These are phyloP conservation scores for Kurtzmaniella quercitrusa DNA, from an alignment of 1,139 yeast species.

Conservation along the genomic window DNA sequence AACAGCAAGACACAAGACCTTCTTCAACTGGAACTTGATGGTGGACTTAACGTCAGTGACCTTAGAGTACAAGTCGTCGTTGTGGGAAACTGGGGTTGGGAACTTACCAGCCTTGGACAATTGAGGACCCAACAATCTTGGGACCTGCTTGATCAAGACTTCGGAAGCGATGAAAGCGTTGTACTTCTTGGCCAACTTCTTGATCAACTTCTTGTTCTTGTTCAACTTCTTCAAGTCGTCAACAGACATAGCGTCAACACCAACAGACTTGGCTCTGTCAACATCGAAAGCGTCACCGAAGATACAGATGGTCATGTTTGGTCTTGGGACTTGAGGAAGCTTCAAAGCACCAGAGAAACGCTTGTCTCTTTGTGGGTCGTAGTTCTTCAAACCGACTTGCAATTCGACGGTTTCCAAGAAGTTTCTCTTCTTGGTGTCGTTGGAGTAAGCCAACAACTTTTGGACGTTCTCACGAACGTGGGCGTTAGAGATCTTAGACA, in stretches of 20 bases:
- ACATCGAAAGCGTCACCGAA: slow-evolving; percentile 99
- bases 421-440: slow-evolving; percentile 99
- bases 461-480: slow-evolving; percentile 97
- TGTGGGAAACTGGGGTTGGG: slow-evolving; percentile 99
- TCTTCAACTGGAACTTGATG: slow-evolving; percentile 99
- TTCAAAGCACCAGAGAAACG: slow-evolving; percentile 99
- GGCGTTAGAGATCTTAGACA: slow-evolving; percentile 92
- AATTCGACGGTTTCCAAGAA: slow-evolving; percentile 99
- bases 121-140: slow-evolving; percentile 99
- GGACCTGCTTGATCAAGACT: slow-evolving; percentile 98
- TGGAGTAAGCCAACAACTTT: slow-evolving; percentile 86
- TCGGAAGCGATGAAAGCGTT: slow-evolving; percentile 99
- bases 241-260: slow-evolving; percentile 99
- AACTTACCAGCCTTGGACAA: slow-evolving; percentile 99
- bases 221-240: slow-evolving; percentile 99
- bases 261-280: slow-evolving; percentile 99
- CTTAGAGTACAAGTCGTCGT: slow-evolving; percentile 95
- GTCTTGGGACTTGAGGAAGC: slow-evolving; percentile 99
- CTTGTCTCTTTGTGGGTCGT: slow-evolving; percentile 99
- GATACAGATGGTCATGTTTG: slow-evolving; percentile 99
- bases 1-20: slow-evolving; percentile 84
- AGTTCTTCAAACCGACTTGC: slow-evolving; percentile 99
- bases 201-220: slow-evolving; percentile 99
- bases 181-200: slow-evolving; percentile 99
- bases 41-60: slow-evolving; percentile 98